Conservation (phyloP, 257 asterid genomes). For the Anisodus acutangulus region DNA sequence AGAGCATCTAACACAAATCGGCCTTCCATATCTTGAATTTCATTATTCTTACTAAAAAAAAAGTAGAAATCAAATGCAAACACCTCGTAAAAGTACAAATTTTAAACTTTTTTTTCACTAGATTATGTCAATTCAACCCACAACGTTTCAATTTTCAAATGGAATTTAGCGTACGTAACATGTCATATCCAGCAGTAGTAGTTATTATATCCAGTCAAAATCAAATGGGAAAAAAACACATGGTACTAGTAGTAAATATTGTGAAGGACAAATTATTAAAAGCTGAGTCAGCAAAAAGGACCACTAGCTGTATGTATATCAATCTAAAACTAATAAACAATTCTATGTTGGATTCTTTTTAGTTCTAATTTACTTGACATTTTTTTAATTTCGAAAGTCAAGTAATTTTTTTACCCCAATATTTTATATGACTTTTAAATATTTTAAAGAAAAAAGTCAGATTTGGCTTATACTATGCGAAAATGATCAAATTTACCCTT, state of each 20-base stretch:
- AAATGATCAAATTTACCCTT: too few species aligned
- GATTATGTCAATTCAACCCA: not conserved
- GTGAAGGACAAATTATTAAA: not conserved
- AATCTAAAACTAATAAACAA: not conserved
- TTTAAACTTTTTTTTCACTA: not conserved
- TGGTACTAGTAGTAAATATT: not conserved
- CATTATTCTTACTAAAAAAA: not conserved
- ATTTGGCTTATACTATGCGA: too few species aligned
- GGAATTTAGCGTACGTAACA: not conserved
- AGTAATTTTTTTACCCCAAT: too few species aligned
- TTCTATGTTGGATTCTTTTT: constrained; percentile 40
- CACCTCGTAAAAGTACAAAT: not conserved
- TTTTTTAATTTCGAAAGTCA: too few species aligned
- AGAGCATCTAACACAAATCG: not conserved
- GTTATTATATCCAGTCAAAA: not conserved
- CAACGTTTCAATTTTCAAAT: not conserved
- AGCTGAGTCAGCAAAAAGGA: constrained; percentile 17
- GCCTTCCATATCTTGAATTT: not conserved
- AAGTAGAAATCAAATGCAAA: not conserved
- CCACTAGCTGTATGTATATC: not conserved
- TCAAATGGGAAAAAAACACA: not conserved
- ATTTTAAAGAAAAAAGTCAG: too few species aligned
- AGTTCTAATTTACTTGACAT: too few species aligned
- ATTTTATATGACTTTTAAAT: too few species aligned
- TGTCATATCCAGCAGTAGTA: not conserved